Evolutionary conservation across 176 grass and related monocot species (phyloP).

Genomic region (Carex kokanica): DNA sequence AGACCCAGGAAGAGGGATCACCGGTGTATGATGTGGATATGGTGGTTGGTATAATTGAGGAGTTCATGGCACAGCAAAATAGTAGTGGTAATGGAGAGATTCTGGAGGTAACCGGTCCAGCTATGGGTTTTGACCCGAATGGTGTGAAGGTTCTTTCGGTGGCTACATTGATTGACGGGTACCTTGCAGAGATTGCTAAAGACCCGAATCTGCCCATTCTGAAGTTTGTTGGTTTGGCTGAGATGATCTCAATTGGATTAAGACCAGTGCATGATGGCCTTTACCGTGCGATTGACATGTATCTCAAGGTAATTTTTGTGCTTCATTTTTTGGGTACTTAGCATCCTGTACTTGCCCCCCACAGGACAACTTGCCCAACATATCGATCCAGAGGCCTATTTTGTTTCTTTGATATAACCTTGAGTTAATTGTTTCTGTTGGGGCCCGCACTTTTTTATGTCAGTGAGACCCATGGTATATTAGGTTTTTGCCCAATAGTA

Average conservation of each 20-base stretch:
- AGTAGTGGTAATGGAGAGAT: conserved; percentile 54
- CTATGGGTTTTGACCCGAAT: conserved; percentile 38
- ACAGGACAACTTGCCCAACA: not conserved
- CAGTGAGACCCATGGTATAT: not conserved
- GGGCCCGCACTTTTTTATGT: not conserved
- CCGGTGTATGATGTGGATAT: conserved; percentile 55
- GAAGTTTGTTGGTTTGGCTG: conserved; percentile 73
- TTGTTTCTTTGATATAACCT: not conserved
- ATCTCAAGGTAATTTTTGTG: conserved; percentile 72
- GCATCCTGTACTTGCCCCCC: not conserved
- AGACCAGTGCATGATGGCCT: conserved; percentile 69
- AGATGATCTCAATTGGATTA: conserved; percentile 50
- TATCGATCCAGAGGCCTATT: not conserved
- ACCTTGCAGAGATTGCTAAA: conserved; percentile 83
- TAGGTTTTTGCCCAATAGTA: not conserved
- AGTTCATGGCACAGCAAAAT: conserved; percentile 51
- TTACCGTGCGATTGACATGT: conserved; percentile 93
- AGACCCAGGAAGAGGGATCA: conserved; percentile 23
- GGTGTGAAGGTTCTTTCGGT: conserved; percentile 33
- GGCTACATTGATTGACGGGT: conserved; percentile 79
- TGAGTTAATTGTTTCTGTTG: not conserved
- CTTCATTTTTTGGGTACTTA: not conserved
- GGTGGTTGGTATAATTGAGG: conserved; percentile 55
- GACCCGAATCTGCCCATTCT: conserved; percentile 72
- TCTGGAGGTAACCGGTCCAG: conserved; percentile 44